These are phyloP conservation scores for Starmerella asiatica DNA, from an alignment of 805 yeast genomes.

Conservation along the genomic window DNA sequence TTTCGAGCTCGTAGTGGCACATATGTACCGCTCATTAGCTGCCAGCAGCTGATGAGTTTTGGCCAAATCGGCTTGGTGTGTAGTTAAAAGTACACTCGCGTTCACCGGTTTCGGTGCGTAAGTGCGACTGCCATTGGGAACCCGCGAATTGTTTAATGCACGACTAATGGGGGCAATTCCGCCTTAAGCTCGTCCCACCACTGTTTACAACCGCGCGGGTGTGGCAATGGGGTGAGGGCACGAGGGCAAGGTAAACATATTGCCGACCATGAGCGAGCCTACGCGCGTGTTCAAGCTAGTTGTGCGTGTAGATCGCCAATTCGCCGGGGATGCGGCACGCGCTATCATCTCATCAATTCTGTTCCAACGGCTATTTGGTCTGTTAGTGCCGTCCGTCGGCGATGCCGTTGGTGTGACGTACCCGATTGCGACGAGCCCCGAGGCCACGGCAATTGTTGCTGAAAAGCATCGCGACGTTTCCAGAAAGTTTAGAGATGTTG, in stretches of 20 bases:
- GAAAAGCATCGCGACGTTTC: constrained; percentile 14
- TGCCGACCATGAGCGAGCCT: too few relatives aligned
- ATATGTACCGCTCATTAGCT: constrained; percentile 11
- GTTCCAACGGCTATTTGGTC: constrained; percentile 57
- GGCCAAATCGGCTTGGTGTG: constrained; percentile 11
- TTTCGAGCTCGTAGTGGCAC: constrained; percentile 4
- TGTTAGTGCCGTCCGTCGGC: constrained; percentile 41
- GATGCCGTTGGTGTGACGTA: constrained; percentile 49
- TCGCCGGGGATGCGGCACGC: constrained; percentile 41
- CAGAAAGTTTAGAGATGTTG: constrained; percentile 12
- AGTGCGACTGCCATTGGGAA: neutral
- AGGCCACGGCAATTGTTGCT: constrained; percentile 14
- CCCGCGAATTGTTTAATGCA: too few relatives aligned
- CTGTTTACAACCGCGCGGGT: too few relatives aligned
- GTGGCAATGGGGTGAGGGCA: too few relatives aligned
- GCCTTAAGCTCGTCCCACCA: too few relatives aligned
- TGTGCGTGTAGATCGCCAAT: constrained; percentile 34
- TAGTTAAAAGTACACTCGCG: constrained; percentile 1
- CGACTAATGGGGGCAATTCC: too few relatives aligned
- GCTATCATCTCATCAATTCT: constrained; percentile 54
- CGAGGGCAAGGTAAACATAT: too few relatives aligned
- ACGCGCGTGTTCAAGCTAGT: neutral
- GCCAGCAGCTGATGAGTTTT: constrained; percentile 6
- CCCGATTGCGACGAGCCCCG: constrained; percentile 12
- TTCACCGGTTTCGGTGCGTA: constrained; percentile 9